These are phyloP conservation scores for Arabis hirsuta DNA, from an alignment of 345 rosid species.

Conservation along the genomic window DNA sequence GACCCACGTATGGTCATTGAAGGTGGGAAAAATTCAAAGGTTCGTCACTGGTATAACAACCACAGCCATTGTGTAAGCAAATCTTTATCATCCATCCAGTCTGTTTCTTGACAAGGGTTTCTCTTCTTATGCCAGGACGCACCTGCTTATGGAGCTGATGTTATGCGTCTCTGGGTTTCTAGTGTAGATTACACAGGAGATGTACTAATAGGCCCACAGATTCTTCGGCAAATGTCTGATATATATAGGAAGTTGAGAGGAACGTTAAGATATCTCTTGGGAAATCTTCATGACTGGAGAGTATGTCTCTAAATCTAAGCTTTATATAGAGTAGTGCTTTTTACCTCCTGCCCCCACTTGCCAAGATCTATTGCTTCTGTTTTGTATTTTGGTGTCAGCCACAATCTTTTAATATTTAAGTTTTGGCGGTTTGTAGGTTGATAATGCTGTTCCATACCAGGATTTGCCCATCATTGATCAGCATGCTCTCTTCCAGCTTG, in stretches of 20 bases:
- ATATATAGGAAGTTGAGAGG: constrained; percentile 91
- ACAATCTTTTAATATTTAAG: background rate
- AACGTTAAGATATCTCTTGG: constrained; percentile 87
- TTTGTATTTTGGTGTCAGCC: background rate
- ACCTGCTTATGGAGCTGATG: constrained; percentile 96
- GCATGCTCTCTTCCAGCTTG: constrained; percentile 88
- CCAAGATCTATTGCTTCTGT: constrained; percentile 10
- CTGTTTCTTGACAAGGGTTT: constrained; percentile 30
- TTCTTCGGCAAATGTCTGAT: constrained; percentile 90
- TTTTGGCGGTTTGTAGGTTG: constrained; percentile 58
- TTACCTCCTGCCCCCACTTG: background rate
- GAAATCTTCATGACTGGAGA: constrained; percentile 94
- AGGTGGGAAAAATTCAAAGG: constrained; percentile 87
- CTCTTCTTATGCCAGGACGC: constrained; percentile 66
- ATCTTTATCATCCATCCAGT: background rate
- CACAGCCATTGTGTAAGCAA: constrained; percentile 13
- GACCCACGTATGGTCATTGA: constrained; percentile 81
- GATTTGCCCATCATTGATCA: constrained; percentile 90
- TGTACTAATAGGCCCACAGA: constrained; percentile 82
- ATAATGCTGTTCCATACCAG: constrained; percentile 66
- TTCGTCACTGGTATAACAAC: constrained; percentile 40
- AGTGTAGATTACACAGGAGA: constrained; percentile 95
- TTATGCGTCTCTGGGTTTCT: constrained; percentile 95
- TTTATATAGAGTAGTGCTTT: background rate
- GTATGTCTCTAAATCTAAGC: constrained; percentile 50